These are phyloP conservation scores for Hypholoma fasciculare DNA, from an alignment of 768 basidiomycete genomes.

Conservation along the genomic window DNA sequence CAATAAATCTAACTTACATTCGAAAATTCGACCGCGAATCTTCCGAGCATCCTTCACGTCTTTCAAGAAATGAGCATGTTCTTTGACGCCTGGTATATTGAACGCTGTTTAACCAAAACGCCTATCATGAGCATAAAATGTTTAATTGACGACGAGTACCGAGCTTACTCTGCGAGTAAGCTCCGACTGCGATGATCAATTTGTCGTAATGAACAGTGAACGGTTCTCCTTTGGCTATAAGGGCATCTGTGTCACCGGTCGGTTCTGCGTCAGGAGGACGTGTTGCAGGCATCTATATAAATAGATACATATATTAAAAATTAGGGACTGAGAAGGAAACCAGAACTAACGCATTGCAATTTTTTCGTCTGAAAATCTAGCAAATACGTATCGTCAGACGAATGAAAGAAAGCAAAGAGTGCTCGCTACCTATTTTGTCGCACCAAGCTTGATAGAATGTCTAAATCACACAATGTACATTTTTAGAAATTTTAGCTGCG, in stretches of 20 bases:
- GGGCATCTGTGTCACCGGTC: conserved; percentile 15
- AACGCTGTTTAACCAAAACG: conserved; percentile 44
- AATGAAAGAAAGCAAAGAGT: background rate
- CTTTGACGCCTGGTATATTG: conserved; percentile 74
- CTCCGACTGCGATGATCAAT: conserved; percentile 82
- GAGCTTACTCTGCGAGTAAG: conserved; percentile 76
- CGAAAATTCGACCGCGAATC: conserved; percentile 73
- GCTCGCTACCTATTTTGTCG: conserved; percentile 57
- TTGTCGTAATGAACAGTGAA: conserved; percentile 77
- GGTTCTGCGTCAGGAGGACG: conserved; percentile 37
- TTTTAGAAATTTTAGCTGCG: no score
- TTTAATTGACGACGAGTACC: background rate
- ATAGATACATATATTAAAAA: no score
- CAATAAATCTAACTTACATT: conserved; percentile 43
- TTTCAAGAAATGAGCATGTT: conserved; percentile 81
- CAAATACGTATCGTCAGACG: background rate
- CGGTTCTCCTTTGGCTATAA: conserved; percentile 12
- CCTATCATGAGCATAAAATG: conserved; percentile 2
- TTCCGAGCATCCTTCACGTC: conserved; percentile 73
- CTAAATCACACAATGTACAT: conserved; percentile 29
- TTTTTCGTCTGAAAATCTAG: conserved; percentile 62
- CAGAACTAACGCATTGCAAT: conserved; percentile 49
- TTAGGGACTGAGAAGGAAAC: background rate
- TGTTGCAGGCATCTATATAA: conserved; percentile 65
- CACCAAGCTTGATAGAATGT: conserved; percentile 75